A percentile compares a stretch with the other conserved stretches of the same genome.
phyloP scores from a whole-genome alignment of 2,329 filamentous ascomycete species.

The Penicillium sp. region DNA sequence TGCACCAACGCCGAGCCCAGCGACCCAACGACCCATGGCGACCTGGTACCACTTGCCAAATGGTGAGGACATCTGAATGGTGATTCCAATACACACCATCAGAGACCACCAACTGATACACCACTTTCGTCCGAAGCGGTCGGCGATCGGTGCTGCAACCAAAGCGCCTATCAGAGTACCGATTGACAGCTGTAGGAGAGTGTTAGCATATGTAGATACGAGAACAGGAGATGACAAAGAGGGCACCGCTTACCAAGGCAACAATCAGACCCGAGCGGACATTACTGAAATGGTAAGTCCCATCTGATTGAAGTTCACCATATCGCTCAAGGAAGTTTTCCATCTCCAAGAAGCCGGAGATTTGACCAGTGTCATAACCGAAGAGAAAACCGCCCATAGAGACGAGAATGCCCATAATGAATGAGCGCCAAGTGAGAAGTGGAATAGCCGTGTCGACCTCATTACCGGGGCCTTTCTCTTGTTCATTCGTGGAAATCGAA shows the following conservation, averaged over 20 bases:
- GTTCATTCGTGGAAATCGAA: slow-evolving; percentile 20
- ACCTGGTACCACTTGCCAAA: slow-evolving; percentile 42
- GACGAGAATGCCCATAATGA: slow-evolving; percentile 39
- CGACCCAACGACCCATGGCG: slow-evolving; percentile 44
- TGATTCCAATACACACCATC: slow-evolving; percentile 42
- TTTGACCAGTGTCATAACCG: slow-evolving; percentile 47
- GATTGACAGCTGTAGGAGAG: slow-evolving; percentile 38
- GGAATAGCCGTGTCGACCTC: slow-evolving; percentile 29
- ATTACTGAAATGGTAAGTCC: slow-evolving; percentile 41
- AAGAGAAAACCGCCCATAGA: slow-evolving; percentile 50
- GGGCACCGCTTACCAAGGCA: slow-evolving; percentile 33
- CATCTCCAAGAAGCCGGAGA: slow-evolving; percentile 47
- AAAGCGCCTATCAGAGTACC: slow-evolving; percentile 47
- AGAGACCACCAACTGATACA: slow-evolving; percentile 43
- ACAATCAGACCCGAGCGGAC: slow-evolving; percentile 46
- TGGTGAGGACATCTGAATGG: slow-evolving; percentile 45
- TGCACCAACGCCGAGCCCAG: slow-evolving; percentile 47
- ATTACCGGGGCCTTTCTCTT: slow-evolving; percentile 20
- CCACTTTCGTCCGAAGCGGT: slow-evolving; percentile 45
- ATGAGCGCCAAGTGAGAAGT: slow-evolving; percentile 36
- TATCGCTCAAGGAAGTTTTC: slow-evolving; percentile 41
- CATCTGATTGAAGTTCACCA: slow-evolving; percentile 33
- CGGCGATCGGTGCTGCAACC: slow-evolving; percentile 42
- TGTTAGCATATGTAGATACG: background rate
- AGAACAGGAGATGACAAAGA: background rate